These are phyloP conservation scores for Rusavskia elegans DNA, from an alignment of 495 filamentous ascomycete genomes.

Conservation along the genomic window DNA sequence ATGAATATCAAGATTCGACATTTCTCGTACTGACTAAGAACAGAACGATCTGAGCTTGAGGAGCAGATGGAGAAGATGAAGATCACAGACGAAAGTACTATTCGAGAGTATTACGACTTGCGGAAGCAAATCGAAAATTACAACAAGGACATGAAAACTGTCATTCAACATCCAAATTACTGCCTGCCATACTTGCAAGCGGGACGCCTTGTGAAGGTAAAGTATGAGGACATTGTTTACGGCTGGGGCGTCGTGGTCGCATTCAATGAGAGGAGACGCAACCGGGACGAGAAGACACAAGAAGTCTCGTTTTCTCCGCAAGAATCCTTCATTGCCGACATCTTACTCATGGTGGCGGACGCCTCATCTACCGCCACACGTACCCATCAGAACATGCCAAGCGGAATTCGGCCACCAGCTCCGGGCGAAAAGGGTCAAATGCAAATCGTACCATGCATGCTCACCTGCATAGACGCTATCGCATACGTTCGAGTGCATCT, in stretches of 20 bases:
- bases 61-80: conserved; percentile 50
- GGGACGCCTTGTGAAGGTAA: conserved; percentile 72
- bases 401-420: conserved; percentile 43
- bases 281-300: conserved; percentile 42
- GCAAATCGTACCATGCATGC: conserved; percentile 71
- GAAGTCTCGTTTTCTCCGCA: conserved; percentile 42
- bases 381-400: conserved; percentile 42
- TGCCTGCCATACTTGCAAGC: conserved; percentile 63
- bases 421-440: conserved; percentile 55
- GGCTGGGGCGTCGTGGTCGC: conserved; percentile 85
- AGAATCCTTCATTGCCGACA: conserved; percentile 64
- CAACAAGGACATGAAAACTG: conserved; percentile 67
- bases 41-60: conserved; percentile 59
- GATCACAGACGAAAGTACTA: conserved; percentile 69
- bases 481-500: conserved; percentile 64
- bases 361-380: conserved; percentile 37
- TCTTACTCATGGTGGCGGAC: conserved; percentile 55
- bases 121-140: conserved; percentile 69
- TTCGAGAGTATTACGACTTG: conserved; percentile 84
- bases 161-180: conserved; percentile 81
- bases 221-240: conserved; percentile 63
- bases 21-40: conserved; percentile 11
- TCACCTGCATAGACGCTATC: conserved; percentile 69
- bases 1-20: neutral
- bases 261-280: conserved; percentile 40